Evolutionary conservation across 2,329 filamentous ascomycete genomes (phyloP).

Genomic region (Trichoderma asperellum): DNA sequence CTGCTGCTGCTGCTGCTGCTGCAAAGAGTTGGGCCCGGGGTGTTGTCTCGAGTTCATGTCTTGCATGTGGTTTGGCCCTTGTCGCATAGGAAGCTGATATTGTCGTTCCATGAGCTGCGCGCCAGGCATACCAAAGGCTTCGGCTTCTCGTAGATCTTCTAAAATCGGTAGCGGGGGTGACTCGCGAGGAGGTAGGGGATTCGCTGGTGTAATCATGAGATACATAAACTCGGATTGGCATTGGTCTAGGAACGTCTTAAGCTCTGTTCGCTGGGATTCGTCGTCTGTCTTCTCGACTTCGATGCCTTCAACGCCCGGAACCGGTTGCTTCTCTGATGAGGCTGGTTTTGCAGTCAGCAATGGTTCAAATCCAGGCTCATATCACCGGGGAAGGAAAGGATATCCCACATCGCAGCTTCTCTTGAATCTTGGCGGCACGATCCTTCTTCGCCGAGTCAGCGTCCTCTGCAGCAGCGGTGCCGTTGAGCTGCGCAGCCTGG

Average conservation of each 20-base stretch:
- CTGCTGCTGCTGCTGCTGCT: constrained; percentile 47
- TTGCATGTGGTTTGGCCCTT: constrained; percentile 60
- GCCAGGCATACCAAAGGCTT: constrained; percentile 54
- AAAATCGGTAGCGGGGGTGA: constrained; percentile 61
- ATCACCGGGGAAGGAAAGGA: constrained; percentile 14
- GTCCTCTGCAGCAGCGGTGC: constrained; percentile 44
- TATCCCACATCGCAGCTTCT: constrained; percentile 57
- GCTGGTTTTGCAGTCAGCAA: constrained; percentile 30
- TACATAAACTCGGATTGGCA: constrained; percentile 70
- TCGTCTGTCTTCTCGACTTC: constrained; percentile 55
- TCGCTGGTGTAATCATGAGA: constrained; percentile 68
- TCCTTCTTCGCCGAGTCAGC: constrained; percentile 54
- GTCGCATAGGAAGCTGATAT: constrained; percentile 46
- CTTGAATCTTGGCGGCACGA: constrained; percentile 57
- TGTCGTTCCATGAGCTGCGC: constrained; percentile 48
- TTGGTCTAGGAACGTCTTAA: constrained; percentile 66
- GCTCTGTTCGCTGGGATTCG: constrained; percentile 55
- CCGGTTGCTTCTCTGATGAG: constrained; percentile 47
- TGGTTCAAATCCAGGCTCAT: background rate
- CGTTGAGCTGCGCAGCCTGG: constrained; percentile 72
- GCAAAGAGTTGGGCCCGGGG: constrained; percentile 62
- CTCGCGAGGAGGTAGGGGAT: constrained; percentile 67
- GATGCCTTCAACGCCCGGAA: constrained; percentile 52
- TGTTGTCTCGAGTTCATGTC: constrained; percentile 59
- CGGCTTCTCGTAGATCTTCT: constrained; percentile 62